Percentiles rank a stretch among this genome's conserved stretches.
phyloP scores from a whole-genome alignment of 2,329 filamentous ascomycete genomes.

The Blumeria graminis region DNA sequence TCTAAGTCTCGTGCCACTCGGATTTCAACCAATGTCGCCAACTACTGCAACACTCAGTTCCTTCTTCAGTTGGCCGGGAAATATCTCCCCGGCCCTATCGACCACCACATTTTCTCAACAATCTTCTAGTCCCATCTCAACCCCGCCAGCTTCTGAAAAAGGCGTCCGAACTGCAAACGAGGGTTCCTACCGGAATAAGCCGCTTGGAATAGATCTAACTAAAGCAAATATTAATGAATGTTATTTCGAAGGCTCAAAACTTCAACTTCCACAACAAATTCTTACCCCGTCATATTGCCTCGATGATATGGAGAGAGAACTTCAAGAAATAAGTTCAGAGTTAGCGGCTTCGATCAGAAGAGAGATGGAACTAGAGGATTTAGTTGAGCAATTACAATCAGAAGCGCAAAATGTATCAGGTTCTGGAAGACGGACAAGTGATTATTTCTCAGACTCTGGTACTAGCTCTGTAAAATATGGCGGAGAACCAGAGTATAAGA shows the following conservation, averaged over 20 bases:
- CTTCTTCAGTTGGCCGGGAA: constrained; percentile 42
- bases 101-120: constrained; percentile 22
- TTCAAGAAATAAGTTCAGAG: constrained; percentile 81
- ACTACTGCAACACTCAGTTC: constrained; percentile 29
- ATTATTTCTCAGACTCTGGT: constrained; percentile 95
- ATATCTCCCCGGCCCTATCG: constrained; percentile 28
- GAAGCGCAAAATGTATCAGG: constrained; percentile 34
- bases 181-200: constrained; percentile 15
- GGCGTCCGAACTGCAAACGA: constrained; percentile 5
- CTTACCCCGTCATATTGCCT: constrained; percentile 29
- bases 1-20: constrained; percentile 8
- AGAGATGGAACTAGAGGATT: constrained; percentile 89
- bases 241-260: constrained; percentile 13
- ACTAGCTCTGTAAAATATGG: constrained; percentile 51
- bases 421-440: constrained; percentile 54
- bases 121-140: neutral
- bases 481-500: constrained; percentile 32
- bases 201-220: constrained; percentile 13
- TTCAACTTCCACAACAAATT: constrained; percentile 13
- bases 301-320: constrained; percentile 79
- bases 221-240: constrained; percentile 18
- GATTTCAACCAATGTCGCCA: constrained; percentile 22
- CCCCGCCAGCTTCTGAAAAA: neutral
- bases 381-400: constrained; percentile 69
- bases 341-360: constrained; percentile 77